Base-by-base conservation (phyloP, 495 filamentous ascomycete species). In the Aspergillus homomorphus region DNA sequence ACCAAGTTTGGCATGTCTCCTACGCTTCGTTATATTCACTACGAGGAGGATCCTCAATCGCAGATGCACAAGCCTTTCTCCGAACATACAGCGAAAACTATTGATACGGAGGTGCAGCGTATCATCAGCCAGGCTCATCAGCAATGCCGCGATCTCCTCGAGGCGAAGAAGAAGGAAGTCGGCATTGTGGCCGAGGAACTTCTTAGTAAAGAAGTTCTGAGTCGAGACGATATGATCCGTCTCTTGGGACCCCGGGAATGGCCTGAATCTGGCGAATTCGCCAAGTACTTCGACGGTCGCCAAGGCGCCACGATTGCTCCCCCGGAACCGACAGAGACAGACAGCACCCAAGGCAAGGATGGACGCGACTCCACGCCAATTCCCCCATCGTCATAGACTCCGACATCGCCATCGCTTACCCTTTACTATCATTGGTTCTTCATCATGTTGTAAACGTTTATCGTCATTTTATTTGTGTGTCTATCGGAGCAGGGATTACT, bases 1-100 rank as follows among this genome's bases (percentile, higher is more conserved):
- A 98, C 94, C 43, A 89, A 95, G 72, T 98, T 90, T 84, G 94
- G 94, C 63, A 98, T 98, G 94, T 93, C 88, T 41, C 84, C 89
- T 58, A 92, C 95, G 73, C 84, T 98, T 51, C 91, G 92, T 21
- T 92, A 90, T 58, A 78, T 98, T 56, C 87, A 94, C 77, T 98
- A 91, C 72, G 87, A 93, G 59, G 86, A 94, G 65, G 87, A 92
- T 63, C 76, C 86, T 53, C 77, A 87, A 53, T 83, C 90, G 61
- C 86, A 87, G 70, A 68, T 98, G 42, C 87, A 92, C 60, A 98
- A 98, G 76, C 95, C 95, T 0, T 98, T 97, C 77, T 91, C 90
- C 23, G 94, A 98, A 78, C 81, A 89, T 49, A 98, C 94, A 9
- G 94, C 91, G 30, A 88, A 87, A 66, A 88, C 82, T 51, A 98